Conservation (phyloP, 805 yeast species). For the Wickerhamomyces bisporus region DNA sequence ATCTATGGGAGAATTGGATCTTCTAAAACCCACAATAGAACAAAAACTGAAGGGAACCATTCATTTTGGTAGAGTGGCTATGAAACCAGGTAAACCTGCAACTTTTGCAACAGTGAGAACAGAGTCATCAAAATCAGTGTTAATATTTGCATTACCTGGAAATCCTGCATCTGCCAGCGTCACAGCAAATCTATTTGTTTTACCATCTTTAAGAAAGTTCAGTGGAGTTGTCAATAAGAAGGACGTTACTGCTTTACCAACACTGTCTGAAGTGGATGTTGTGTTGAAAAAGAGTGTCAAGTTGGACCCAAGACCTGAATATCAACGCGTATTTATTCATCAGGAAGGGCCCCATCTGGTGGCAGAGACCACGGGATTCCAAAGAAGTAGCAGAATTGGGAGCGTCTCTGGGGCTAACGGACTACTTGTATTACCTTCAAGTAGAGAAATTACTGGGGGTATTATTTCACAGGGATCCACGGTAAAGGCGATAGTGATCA, state of each 20-base stretch:
- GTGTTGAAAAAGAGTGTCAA: conserved; percentile 25
- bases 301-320: conserved; percentile 48
- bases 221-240: conserved; percentile 26
- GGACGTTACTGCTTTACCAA: conserved; percentile 16
- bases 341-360: conserved; percentile 26
- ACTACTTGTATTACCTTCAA: conserved; percentile 37
- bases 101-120: conserved; percentile 43
- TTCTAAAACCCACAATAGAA: conserved; percentile 45
- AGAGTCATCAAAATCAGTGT: conserved; percentile 17
- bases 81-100: conserved; percentile 58
- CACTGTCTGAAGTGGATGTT: conserved; percentile 31
- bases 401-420: conserved; percentile 45
- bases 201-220: conserved; percentile 36
- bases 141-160: conserved; percentile 49
- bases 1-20: conserved; percentile 53
- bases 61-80: conserved; percentile 51
- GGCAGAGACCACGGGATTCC: conserved; percentile 44
- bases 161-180: conserved; percentile 53
- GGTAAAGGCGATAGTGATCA: conserved; percentile 27
- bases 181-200: conserved; percentile 41
- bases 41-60: conserved; percentile 35
- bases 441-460: conserved; percentile 6
- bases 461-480: conserved; percentile 16
- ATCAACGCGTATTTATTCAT: conserved; percentile 37
- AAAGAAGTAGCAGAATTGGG: conserved; percentile 44